Evolutionary conservation across 805 yeast genomes (phyloP), one percentile per base, ranked within the genome.

Genomic region (Pichia phayaonensis): DNA sequence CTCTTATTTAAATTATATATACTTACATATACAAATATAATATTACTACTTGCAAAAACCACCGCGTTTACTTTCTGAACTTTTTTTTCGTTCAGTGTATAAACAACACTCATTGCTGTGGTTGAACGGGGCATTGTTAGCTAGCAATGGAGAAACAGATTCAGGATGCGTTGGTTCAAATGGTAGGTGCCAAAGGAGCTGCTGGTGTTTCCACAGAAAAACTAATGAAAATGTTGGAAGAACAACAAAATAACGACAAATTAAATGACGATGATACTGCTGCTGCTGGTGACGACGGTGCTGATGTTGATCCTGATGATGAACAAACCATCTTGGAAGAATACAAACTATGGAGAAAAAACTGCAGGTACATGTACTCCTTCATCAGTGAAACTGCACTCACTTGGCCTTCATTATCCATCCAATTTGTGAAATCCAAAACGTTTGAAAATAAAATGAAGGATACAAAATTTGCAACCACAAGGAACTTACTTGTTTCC

Each of bases 301-400:
- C 23, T 6, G 43, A 40, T 3, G 51, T 38, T 4, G 49, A 54
- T 22, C 50, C 53, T 7, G 60, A 53, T 18, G 50, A 51, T 13
- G 52, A 47, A 10, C 46, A 48, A 29, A 70, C 79, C 15, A 75
- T 79, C 48, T 69, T 78, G 53, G 83, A 79, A 56, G 95, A 86
- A 62, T 86, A 86, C 61, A 81, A 83, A 53, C 65, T 86, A 54
- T 86, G 95, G 95, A 75, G 87, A 53, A 80, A 85, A 60, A 86
- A 85, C 60, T 86, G 90, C 56, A 83, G 86, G 13, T 80, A 75
- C 58, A 85, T 86, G 94, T 86, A 86, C 57, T 90, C 86, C 59
- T 86, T 83, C 62, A 88, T 86, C 31, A 80, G 85, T 45, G 94
- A 86, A 61, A 84, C 92, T 0, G 87, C 85, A 2, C 68, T 86